Evolutionary conservation across 768 basidiomycete genomes (phyloP).

Genomic region (Hygrophorus russula): DNA sequence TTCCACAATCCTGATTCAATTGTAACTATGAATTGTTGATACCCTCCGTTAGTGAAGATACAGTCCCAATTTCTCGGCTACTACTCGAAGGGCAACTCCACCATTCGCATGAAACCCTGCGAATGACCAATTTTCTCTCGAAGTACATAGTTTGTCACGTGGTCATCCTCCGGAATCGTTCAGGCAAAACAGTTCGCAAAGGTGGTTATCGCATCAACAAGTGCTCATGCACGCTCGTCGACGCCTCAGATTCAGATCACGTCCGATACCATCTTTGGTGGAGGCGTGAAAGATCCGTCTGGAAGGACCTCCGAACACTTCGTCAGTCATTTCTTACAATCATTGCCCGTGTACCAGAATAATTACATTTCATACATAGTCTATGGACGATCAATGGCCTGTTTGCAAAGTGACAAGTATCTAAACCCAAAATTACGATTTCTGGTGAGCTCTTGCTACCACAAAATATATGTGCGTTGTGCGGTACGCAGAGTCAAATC

Average conservation of each 20-base stretch:
- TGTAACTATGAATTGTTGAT: too few species aligned
- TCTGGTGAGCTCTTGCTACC: conserved; percentile 93
- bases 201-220: conserved; percentile 35
- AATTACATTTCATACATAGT: conserved; percentile 26
- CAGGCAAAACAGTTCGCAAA: conserved; percentile 68
- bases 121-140: too few species aligned
- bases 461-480: conserved; percentile 76
- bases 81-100: too few species aligned
- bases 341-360: background rate
- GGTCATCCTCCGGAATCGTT: too few species aligned
- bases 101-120: too few species aligned
- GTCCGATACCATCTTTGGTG: conserved; percentile 64
- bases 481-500: background rate
- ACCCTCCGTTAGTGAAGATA: too few species aligned
- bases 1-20: too few species aligned
- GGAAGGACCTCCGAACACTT: conserved; percentile 75
- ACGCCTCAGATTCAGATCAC: conserved; percentile 62
- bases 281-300: conserved; percentile 79
- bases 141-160: too few species aligned
- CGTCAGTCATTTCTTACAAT: conserved; percentile 36
- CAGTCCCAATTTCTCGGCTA: too few species aligned
- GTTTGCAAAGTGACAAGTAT: conserved; percentile 96
- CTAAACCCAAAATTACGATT: conserved; percentile 89
- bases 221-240: conserved; percentile 40
- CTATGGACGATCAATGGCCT: conserved; percentile 91